Evolutionary conservation across 257 asterid species (phyloP), one percentile per base, ranked within the genome.

Genomic region (Plectranthus barbatus): DNA sequence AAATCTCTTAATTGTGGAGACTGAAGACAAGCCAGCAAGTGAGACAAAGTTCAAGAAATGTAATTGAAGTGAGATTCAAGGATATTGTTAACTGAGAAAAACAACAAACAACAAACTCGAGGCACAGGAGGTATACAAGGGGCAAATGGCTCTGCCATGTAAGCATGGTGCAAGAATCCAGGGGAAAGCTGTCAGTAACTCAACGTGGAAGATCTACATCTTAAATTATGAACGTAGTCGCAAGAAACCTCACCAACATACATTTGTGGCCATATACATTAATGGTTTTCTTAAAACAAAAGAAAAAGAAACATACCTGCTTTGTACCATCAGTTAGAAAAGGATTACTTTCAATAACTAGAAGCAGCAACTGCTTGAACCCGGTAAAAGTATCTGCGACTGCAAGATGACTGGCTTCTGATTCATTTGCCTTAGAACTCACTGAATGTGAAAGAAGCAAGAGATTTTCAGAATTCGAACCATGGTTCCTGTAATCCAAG

Each of bases 241-340:
- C 36, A 7, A 9, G 18, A 47, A 29, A 3, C 24, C 54, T 33
- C 14, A 68, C 47, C 40, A 33, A 33, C 62, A 46, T 17, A 9
- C 41, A 46, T 10, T 13, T 20, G 6, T n/a, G 34, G 21, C 11
- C 41, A 15, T 14, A 39, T 53, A 20, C 62, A 62, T 46, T 67
- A 55, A 37, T 13, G 10, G 20, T n/a, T 60, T 63, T 52, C 63
- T 48, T 44, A 57, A 54, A 24, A 42, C 21, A 39, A 49, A 56
- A 29, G 6, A 47, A 9, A 67, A 49, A 47, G 31, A 58, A 44
- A 20, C 36, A 62, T 49, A 90, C 99, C 94, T 93, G 95, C 76
- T 91, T 85, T 45, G 96, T 83, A 57, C 99, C 99, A 77, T 89
- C 97, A 0, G 95, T 82, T 41, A 93, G 95, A 72, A 81, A 87